A percentile compares a stretch with the other conserved stretches of the same genome.
Conservation (phyloP, 495 filamentous ascomycete species). For the Terfezia claveryi region DNA sequence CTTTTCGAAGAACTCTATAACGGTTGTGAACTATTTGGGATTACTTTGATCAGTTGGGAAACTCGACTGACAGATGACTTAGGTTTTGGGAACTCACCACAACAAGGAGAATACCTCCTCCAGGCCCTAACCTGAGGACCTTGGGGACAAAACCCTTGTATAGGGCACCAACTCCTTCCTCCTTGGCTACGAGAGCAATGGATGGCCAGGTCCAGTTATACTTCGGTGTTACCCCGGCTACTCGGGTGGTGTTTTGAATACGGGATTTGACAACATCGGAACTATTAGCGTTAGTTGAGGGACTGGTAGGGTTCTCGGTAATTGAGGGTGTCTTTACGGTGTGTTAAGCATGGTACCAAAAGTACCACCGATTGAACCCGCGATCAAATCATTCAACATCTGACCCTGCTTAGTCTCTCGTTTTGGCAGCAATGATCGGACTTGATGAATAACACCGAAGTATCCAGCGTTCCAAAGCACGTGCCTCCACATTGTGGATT, state of each 20-base stretch:
- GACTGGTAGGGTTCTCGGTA: too few species aligned
- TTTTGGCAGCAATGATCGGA: conserved; percentile 59
- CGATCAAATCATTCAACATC: conserved; percentile 66
- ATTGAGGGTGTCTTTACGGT: conserved; percentile 22
- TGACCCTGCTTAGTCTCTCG: conserved; percentile 57
- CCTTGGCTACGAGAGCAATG: conserved; percentile 62
- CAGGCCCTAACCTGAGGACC: conserved; percentile 69
- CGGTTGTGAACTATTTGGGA: conserved; percentile 39
- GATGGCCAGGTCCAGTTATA: conserved; percentile 96
- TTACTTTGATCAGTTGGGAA: not conserved
- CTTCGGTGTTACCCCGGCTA: conserved; percentile 56
- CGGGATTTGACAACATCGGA: conserved; percentile 96
- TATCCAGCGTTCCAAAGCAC: conserved; percentile 94
- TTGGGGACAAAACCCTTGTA: conserved; percentile 98
- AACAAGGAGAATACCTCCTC: conserved; percentile 29
- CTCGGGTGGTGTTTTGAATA: conserved; percentile 76
- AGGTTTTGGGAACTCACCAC: conserved; percentile 14
- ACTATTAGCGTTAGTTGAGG: conserved; percentile 3
- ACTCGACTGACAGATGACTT: conserved; percentile 16
- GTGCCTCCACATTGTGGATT: conserved; percentile 91
- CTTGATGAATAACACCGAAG: conserved; percentile 96
- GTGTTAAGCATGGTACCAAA: conserved; percentile 89
- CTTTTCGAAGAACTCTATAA: conserved; percentile 75
- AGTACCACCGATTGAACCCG: conserved; percentile 71
- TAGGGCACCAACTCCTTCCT: conserved; percentile 77